These are phyloP conservation scores for Cryphonectria radicalis DNA, from an alignment of 2,329 filamentous ascomycete species.

Conservation along the genomic window DNA sequence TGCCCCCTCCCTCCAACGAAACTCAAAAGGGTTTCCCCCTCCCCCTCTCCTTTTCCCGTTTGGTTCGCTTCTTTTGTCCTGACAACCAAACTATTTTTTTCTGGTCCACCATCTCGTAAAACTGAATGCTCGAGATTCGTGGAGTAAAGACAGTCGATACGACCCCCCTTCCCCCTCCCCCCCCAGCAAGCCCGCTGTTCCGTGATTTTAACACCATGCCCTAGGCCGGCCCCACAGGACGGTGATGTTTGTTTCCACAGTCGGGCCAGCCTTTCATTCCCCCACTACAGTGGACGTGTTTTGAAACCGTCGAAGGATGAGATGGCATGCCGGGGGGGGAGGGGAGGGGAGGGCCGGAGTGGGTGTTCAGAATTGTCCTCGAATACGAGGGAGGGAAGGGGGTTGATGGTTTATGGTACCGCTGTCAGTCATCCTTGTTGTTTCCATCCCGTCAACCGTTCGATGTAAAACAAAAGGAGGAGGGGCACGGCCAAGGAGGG, in stretches of 20 bases:
- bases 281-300: slow-evolving; percentile 1
- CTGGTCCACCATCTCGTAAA: neutral
- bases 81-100: neutral
- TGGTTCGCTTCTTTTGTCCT: slow-evolving; percentile 2
- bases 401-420: neutral
- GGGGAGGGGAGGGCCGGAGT: neutral
- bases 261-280: neutral
- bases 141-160: slow-evolving; percentile 1
- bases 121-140: slow-evolving; percentile 1
- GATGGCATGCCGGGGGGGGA: neutral
- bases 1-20: neutral
- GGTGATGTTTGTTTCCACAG: neutral
- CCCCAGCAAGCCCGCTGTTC: neutral
- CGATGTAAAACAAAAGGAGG: neutral
- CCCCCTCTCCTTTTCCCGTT: neutral
- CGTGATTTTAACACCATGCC: neutral
- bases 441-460: neutral
- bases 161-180: neutral
- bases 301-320: slow-evolving; percentile 10
- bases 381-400: neutral
- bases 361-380: slow-evolving; percentile 1
- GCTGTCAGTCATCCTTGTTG: neutral
- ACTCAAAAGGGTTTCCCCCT: neutral
- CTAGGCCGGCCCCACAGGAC: slow-evolving; percentile 1
- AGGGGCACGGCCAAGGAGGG: neutral